Evolutionary conservation across 768 basidiomycete genomes (phyloP).

Genomic region (Termitomyces sp.): DNA sequence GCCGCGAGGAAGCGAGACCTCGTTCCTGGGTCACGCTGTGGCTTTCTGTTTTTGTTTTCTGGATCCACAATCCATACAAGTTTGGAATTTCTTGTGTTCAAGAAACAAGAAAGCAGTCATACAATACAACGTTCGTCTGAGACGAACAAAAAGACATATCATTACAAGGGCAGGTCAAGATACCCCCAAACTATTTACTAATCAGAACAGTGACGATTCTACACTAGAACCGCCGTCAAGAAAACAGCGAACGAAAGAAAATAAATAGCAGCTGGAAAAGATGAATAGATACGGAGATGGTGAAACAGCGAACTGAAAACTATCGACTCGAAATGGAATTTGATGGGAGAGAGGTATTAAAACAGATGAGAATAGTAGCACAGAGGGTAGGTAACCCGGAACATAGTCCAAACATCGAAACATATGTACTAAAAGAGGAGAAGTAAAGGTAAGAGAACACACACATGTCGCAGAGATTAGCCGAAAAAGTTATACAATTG

Average conservation of each 20-base stretch:
- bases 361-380: background rate
- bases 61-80: too few species aligned
- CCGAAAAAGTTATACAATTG: background rate
- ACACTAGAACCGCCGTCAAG: background rate
- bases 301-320: background rate
- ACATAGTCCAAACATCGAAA: background rate
- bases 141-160: background rate
- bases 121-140: too few species aligned
- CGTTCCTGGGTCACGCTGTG: constrained; percentile 5
- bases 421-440: background rate
- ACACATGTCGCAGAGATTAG: constrained; percentile 1
- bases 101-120: too few species aligned
- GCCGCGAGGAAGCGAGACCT: constrained; percentile 8
- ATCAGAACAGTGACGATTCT: background rate
- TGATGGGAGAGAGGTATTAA: background rate
- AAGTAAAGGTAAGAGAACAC: background rate
- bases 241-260: background rate
- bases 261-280: background rate
- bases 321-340: background rate
- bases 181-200: background rate
- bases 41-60: background rate
- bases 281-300: constrained; percentile 1
- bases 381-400: background rate
- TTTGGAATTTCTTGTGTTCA: too few species aligned
- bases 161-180: background rate